Evolutionary conservation across 1,139 yeast species (phyloP).

Genomic region (Nakaseomyces kungkrabaensis): DNA sequence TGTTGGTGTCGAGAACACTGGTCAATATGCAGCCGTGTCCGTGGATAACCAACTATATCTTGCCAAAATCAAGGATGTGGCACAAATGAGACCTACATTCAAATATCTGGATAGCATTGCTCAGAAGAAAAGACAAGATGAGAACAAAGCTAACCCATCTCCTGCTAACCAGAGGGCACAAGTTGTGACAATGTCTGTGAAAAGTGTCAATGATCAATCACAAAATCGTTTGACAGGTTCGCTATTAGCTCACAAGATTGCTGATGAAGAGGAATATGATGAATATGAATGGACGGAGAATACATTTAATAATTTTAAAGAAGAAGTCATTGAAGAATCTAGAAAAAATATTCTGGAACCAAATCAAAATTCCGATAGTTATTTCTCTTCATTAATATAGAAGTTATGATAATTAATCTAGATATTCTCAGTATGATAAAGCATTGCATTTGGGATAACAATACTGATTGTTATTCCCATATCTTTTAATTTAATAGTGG

Average conservation of each 20-base stretch:
- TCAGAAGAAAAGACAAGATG: slow-evolving; percentile 30
- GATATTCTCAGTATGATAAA: not conserved
- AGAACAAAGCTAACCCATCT: slow-evolving; percentile 34
- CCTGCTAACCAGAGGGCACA: slow-evolving; percentile 43
- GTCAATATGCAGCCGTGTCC: slow-evolving; percentile 47
- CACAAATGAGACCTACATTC: slow-evolving; percentile 77
- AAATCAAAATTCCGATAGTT: slow-evolving; percentile 9
- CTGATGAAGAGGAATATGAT: slow-evolving; percentile 63
- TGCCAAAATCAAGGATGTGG: slow-evolving; percentile 55
- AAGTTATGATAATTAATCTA: not conserved
- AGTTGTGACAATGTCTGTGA: slow-evolving; percentile 69
- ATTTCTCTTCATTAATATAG: not conserved
- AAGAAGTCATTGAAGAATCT: slow-evolving; percentile 21
- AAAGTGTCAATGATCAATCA: slow-evolving; percentile 46
- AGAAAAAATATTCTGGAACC: slow-evolving; percentile 16
- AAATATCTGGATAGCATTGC: slow-evolving; percentile 54
- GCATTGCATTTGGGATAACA: not conserved
- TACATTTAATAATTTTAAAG: slow-evolving; percentile 23
- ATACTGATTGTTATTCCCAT: no score
- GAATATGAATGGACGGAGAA: slow-evolving; percentile 25
- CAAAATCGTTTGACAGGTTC: slow-evolving; percentile 72
- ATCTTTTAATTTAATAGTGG: no score
- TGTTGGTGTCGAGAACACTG: slow-evolving; percentile 47
- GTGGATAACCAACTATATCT: slow-evolving; percentile 47
- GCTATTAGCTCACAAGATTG: slow-evolving; percentile 57